phyloP scores from a whole-genome alignment of 225 moss, liverwort and hornwort species.

The Asterella californica region DNA sequence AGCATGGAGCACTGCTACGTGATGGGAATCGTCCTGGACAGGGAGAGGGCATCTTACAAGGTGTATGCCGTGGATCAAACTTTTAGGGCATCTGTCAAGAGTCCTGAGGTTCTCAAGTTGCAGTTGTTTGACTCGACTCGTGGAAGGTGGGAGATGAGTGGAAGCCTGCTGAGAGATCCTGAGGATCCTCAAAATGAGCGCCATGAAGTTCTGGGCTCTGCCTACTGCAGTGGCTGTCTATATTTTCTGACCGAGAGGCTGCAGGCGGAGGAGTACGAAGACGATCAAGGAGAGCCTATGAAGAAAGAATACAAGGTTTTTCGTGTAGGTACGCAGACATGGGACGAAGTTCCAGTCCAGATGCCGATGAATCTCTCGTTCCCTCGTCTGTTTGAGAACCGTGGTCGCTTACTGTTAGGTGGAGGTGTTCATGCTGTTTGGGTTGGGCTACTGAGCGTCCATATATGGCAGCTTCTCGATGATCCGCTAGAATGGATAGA shows the following conservation, averaged over 20 bases:
- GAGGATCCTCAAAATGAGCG: too few species aligned
- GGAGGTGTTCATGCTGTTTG: slow-evolving; percentile 27
- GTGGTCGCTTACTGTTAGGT: slow-evolving; percentile 35
- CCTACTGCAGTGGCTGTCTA: slow-evolving; percentile 34
- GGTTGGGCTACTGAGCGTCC: too few species aligned
- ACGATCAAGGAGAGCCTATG: slow-evolving; percentile 22
- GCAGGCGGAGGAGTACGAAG: too few species aligned
- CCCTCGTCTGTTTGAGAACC: too few species aligned
- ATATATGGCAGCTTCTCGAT: too few species aligned
- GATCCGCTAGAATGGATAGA: too few species aligned
- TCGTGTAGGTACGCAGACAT: slow-evolving; percentile 22
- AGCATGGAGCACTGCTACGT: too few species aligned
- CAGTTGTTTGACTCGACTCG: slow-evolving; percentile 34
- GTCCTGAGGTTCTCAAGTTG: too few species aligned
- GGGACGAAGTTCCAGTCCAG: slow-evolving; percentile 31
- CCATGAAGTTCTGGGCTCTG: too few species aligned
- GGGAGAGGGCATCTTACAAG: slow-evolving; percentile 13
- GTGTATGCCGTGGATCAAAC: too few species aligned
- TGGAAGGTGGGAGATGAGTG: slow-evolving; percentile 31
- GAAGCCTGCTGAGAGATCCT: too few species aligned
- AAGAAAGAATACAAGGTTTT: slow-evolving; percentile 26
- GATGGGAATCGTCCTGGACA: slow-evolving; percentile 42
- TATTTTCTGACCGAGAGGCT: slow-evolving; percentile 37
- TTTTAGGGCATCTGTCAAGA: too few species aligned
- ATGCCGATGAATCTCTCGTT: slow-evolving; percentile 33